These are phyloP conservation scores for Fibroporia radiculosa DNA, from an alignment of 768 basidiomycete genomes.

Conservation along the genomic window DNA sequence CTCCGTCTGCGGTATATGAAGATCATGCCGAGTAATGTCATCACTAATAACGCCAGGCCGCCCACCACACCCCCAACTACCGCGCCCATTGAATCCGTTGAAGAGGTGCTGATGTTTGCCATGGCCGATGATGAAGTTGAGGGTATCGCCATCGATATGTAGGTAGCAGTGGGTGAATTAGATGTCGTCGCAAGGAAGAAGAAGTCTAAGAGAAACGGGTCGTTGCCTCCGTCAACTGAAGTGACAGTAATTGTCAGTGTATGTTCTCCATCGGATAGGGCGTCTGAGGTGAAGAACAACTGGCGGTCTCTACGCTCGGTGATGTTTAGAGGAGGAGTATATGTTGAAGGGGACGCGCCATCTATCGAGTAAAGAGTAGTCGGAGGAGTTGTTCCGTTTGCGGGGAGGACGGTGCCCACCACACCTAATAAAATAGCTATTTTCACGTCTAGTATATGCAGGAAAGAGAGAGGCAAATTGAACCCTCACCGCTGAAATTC, in stretches of 20 bases:
- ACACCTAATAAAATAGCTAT: background rate
- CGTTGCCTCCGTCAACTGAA: background rate
- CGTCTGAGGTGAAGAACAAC: conserved; percentile 11
- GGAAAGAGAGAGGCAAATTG: background rate
- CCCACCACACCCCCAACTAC: conserved; percentile 13
- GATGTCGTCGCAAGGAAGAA: conserved; percentile 3
- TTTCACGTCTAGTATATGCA: background rate
- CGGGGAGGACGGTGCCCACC: background rate
- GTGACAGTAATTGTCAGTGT: conserved; percentile 13
- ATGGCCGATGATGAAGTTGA: background rate
- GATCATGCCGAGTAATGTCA: conserved; percentile 3
- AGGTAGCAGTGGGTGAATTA: background rate
- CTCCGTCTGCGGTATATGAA: conserved; percentile 9
- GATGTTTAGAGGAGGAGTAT: background rate
- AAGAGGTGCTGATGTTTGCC: background rate
- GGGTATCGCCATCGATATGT: background rate
- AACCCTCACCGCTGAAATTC: background rate
- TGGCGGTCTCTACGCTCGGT: conserved; percentile 8
- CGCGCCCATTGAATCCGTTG: conserved; percentile 3
- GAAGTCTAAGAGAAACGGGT: conserved; percentile 13
- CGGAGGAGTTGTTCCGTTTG: background rate
- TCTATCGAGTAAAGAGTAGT: conserved; percentile 11
- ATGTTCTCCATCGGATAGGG: conserved; percentile 8
- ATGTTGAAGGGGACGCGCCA: conserved; percentile 7
- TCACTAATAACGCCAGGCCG: conserved; percentile 8